These are phyloP conservation scores for Entomortierella beljakovae DNA, from an alignment of 192 early-diverging fungal genomes.

Conservation along the genomic window DNA sequence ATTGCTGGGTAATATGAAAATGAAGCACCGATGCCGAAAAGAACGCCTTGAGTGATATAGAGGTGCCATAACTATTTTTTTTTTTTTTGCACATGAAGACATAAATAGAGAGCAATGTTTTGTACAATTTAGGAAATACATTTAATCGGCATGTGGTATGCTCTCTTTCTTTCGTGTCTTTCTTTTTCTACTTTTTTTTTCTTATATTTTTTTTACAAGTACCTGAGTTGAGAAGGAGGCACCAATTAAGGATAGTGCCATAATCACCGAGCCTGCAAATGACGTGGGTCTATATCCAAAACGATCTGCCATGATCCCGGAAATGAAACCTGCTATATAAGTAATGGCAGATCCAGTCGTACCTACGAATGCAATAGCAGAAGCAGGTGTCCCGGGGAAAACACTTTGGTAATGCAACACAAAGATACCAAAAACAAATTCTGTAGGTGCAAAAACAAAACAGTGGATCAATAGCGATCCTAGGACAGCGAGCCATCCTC, in stretches of 20 bases:
- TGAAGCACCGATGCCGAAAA: constrained; percentile 71
- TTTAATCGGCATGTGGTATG: no score
- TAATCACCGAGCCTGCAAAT: constrained; percentile 58
- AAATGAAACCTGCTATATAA: constrained; percentile 44
- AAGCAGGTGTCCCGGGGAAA: constrained; percentile 25
- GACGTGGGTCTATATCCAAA: constrained; percentile 64
- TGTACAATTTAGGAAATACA: no score
- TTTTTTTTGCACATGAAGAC: neutral
- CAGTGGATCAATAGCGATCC: constrained; percentile 37
- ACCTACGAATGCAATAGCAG: constrained; percentile 41
- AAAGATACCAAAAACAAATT: constrained; percentile 44
- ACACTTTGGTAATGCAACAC: constrained; percentile 33
- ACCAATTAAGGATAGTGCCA: constrained; percentile 51
- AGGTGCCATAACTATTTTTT: constrained; percentile 64
- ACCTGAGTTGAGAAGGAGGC: constrained; percentile 58
- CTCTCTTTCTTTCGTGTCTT: no score
- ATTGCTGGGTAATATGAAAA: constrained; percentile 69
- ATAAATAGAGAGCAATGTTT: no score
- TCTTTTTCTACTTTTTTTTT: neutral
- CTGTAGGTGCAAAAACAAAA: constrained; percentile 49
- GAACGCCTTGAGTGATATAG: constrained; percentile 76
- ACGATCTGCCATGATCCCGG: constrained; percentile 39
- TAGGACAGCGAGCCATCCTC: constrained; percentile 38
- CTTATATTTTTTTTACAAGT: neutral
- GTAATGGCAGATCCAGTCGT: constrained; percentile 42